These are phyloP conservation scores for Thuidium tamariscinum DNA, from an alignment of 225 moss, liverwort and hornwort species.

Conservation along the genomic window DNA sequence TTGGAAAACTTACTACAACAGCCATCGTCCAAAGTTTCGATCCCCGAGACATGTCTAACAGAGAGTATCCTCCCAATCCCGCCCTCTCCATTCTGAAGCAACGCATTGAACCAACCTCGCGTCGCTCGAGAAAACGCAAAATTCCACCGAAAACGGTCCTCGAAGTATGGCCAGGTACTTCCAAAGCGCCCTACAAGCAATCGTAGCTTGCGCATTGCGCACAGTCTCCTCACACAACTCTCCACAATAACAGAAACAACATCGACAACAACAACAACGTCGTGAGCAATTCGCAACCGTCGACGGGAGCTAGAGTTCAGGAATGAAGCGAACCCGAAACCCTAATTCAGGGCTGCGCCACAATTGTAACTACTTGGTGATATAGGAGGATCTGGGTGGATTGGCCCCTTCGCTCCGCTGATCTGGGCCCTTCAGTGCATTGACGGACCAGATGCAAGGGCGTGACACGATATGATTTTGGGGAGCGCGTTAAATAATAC, in stretches of 20 bases:
- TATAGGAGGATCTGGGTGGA: no score
- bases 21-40: background rate
- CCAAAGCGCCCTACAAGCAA: background rate
- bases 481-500: no score
- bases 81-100: background rate
- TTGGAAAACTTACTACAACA: background rate
- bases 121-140: background rate
- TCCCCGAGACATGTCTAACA: background rate
- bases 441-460: no score
- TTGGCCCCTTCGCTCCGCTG: no score
- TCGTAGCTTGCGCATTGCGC: conserved; percentile 12
- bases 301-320: background rate
- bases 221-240: background rate
- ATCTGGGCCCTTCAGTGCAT: no score
- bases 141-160: background rate
- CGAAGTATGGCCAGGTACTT: background rate
- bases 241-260: background rate
- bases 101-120: background rate
- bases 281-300: background rate
- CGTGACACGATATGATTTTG: no score
- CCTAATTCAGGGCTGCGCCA: background rate
- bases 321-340: background rate
- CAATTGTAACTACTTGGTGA: no score
- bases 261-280: background rate
- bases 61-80: background rate